Evolutionary conservation across 192 early-diverging fungal species (phyloP), one percentile per base, ranked within the genome.

Genomic region (Coemansia sp.): DNA sequence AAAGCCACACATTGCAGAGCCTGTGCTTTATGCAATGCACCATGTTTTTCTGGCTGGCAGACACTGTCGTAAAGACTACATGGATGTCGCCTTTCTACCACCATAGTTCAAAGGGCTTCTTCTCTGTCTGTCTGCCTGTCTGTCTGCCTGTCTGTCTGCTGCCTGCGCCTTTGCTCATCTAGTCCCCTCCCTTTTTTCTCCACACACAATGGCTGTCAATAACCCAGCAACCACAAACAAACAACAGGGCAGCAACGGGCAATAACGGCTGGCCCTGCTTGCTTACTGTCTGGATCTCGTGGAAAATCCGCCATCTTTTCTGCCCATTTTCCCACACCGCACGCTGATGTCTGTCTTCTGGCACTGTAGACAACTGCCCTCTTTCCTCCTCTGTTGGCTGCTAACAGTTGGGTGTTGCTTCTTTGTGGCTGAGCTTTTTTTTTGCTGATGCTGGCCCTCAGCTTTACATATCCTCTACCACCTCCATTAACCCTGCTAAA

Each of bases 1-100:
- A 50, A 54, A 54, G 51, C 51, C 51, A 54, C 51, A 54, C 22
- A 54, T 54, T 54, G 51, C 22, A 54, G 14, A 22, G 51, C 7
- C 43, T 45, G 43, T 13, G 13, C 43, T 45, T 20, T 22, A 54
- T 54, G 51, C 51, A 54, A 54, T 54, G 51, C 51, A 14, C 8
- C 51, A 54, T 54, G 51, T 54, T 54, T 54, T 20, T 22, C 8
- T 54, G 51, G 6, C 51, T 2, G 25, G 22, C 51, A 50, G 16
- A 50, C 48, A 50, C 48, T 16, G 48, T 17, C 48, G 14, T 17
- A 50, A 50, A 17, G 48, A 16, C 48, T 50, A 50, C 25, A 25
- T 25, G 48, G 13, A 14, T 50, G 17, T 8, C 10, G 43, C 43
- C 4, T 25, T 54, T 54, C 51, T 54, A 54, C 51, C 51, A 5